phyloP scores from a whole-genome alignment of 306 rosid species.

The Acacia crassicarpa region DNA sequence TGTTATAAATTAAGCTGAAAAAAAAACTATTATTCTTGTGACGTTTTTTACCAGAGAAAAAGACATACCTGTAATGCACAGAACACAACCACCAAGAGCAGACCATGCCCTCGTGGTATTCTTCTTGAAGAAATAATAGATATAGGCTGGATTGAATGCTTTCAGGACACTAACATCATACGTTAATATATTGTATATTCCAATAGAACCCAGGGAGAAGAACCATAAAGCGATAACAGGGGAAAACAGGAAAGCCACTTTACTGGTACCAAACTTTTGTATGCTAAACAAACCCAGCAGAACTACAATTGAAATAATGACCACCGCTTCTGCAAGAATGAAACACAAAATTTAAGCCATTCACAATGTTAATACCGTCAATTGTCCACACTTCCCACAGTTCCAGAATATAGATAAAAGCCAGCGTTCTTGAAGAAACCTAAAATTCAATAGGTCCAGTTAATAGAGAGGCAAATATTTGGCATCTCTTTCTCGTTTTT shows the following conservation, averaged over 20 bases:
- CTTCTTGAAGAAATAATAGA: constrained; percentile 83
- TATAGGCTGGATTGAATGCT: constrained; percentile 91
- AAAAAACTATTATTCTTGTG: background rate
- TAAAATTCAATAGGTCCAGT: background rate
- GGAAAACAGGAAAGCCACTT: constrained; percentile 91
- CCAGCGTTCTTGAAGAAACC: constrained; percentile 6
- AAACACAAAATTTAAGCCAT: constrained; percentile 27
- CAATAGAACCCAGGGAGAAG: constrained; percentile 80
- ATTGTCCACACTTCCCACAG: background rate
- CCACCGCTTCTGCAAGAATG: constrained; percentile 67
- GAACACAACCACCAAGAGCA: constrained; percentile 97
- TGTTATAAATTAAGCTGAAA: background rate
- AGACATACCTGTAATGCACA: constrained; percentile 86
- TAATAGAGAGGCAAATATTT: background rate
- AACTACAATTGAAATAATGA: constrained; percentile 62
- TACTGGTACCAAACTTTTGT: constrained; percentile 81
- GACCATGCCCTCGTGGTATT: constrained; percentile 75
- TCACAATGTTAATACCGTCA: background rate
- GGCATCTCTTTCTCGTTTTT: background rate
- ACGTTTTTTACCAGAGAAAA: constrained; percentile 8
- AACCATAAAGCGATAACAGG: constrained; percentile 92
- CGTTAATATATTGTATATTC: constrained; percentile 70
- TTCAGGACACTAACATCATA: constrained; percentile 67
- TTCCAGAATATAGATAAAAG: constrained; percentile 17
- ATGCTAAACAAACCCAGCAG: constrained; percentile 80